Percentiles rank a stretch among this genome's conserved stretches.
These are phyloP conservation scores for Ceratobasidium sp. DNA, from an alignment of 1,284 basidiomycete species.

Conservation along the genomic window DNA sequence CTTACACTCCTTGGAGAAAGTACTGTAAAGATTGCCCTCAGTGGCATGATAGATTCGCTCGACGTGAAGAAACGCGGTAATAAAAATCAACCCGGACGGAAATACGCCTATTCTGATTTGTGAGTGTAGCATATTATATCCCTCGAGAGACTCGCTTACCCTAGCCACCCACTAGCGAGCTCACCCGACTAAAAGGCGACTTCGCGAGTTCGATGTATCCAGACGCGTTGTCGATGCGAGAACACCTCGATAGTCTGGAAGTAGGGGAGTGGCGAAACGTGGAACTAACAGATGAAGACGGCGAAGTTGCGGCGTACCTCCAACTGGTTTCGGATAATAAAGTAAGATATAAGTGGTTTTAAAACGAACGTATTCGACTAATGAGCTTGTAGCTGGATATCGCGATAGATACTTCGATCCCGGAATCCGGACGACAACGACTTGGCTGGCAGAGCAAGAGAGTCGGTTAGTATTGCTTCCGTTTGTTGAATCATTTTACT, in stretches of 20 bases:
- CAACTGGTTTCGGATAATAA: conserved; percentile 78
- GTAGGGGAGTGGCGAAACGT: conserved; percentile 62
- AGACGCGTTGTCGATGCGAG: conserved; percentile 75
- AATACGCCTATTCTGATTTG: conserved; percentile 48
- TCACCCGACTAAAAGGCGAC: conserved; percentile 72
- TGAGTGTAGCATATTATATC: conserved; percentile 38
- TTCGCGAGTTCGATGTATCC: conserved; percentile 73
- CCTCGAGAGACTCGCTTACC: not conserved
- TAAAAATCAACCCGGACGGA: conserved; percentile 44
- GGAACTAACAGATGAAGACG: conserved; percentile 61
- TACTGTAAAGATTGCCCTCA: conserved; percentile 66
- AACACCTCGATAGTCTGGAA: conserved; percentile 62
- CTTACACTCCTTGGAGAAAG: conserved; percentile 70
- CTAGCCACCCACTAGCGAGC: conserved; percentile 45
- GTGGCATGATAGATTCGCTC: conserved; percentile 52
- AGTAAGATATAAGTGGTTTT: conserved; percentile 57
- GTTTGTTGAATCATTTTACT: not conserved
- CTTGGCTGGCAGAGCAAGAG: conserved; percentile 89
- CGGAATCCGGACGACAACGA: conserved; percentile 65
- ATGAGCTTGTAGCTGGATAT: conserved; percentile 69
- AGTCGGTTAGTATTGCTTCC: conserved; percentile 66
- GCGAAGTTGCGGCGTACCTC: conserved; percentile 77
- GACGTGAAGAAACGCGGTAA: conserved; percentile 47
- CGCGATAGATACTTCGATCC: conserved; percentile 72
- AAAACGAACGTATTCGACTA: not conserved